These are phyloP conservation scores for Beauveria varroae DNA, from an alignment of 2,329 filamentous ascomycete genomes.

Conservation along the genomic window DNA sequence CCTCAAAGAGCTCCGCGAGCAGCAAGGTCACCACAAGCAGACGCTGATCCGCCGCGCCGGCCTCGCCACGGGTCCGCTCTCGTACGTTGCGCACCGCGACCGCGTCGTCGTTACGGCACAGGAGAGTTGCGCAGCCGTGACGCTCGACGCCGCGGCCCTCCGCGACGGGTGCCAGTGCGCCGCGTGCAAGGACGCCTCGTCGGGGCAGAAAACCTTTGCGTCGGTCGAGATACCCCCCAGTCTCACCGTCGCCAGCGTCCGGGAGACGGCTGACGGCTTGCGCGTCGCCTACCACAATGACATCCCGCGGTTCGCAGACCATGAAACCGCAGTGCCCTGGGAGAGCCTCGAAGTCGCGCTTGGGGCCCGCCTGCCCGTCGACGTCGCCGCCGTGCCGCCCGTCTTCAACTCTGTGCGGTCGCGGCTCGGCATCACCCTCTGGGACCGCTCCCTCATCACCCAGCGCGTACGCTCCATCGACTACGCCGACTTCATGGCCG, in stretches of 20 bases:
- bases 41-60: not conserved
- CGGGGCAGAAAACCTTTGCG: conserved; percentile 49
- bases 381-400: conserved; percentile 17
- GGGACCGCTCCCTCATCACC: conserved; percentile 32
- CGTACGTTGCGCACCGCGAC: not conserved
- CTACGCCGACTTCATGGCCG: conserved; percentile 65
- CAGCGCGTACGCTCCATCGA: conserved; percentile 49
- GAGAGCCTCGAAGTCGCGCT: conserved; percentile 29
- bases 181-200: conserved; percentile 47
- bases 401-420: conserved; percentile 19
- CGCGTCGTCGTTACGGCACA: not conserved
- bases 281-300: conserved; percentile 53
- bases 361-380: conserved; percentile 15
- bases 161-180: conserved; percentile 49
- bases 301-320: conserved; percentile 26
- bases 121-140: not conserved
- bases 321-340: conserved; percentile 28
- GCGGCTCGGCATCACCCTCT: conserved; percentile 29
- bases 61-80: not conserved
- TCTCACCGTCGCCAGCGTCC: conserved; percentile 25
- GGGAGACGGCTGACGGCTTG: conserved; percentile 33
- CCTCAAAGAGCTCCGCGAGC: conserved; percentile 3
- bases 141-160: conserved; percentile 26
- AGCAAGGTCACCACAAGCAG: conserved; percentile 4
- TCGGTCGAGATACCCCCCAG: conserved; percentile 31